Conservation (phyloP, 1,139 yeast species). For the Magnusiomyces suaveolens region DNA sequence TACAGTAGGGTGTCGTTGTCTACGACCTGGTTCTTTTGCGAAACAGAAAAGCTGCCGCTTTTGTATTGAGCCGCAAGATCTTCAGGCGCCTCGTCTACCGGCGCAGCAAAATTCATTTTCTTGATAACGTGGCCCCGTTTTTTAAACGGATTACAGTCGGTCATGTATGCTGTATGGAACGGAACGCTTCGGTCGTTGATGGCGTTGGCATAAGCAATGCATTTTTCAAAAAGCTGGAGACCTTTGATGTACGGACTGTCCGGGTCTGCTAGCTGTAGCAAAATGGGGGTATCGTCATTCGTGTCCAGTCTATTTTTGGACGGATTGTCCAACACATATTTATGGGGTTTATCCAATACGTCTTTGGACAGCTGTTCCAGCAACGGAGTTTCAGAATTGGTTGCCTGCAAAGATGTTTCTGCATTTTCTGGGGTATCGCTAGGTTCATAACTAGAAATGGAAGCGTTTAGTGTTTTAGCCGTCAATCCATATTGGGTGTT, state of each 20-base stretch:
- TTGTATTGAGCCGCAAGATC: background rate
- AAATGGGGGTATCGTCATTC: constrained; percentile 14
- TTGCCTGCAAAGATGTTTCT: too few species aligned
- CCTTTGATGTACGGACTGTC: constrained; percentile 45
- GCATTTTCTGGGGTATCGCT: too few species aligned
- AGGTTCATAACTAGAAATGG: too few species aligned
- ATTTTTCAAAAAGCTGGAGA: constrained; percentile 45
- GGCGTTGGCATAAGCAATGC: constrained; percentile 60
- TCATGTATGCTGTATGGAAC: constrained; percentile 44
- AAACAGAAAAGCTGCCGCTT: too few species aligned
- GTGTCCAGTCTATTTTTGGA: constrained; percentile 2
- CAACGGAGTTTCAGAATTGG: too few species aligned
- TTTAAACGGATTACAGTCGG: constrained; percentile 41
- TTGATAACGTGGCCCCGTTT: constrained; percentile 18
- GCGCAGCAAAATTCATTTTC: background rate
- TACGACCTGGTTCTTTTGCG: too few species aligned
- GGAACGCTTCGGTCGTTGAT: constrained; percentile 63
- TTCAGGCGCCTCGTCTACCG: background rate
- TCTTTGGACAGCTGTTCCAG: too few species aligned
- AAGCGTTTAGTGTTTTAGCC: background rate
- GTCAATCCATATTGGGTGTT: background rate
- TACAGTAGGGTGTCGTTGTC: background rate
- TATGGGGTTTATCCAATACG: too few species aligned
- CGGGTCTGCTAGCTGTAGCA: constrained; percentile 51
- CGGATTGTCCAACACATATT: too few species aligned